Evolutionary conservation across 176 grass and related monocot species (phyloP).

Genomic region (Zea luxurians): DNA sequence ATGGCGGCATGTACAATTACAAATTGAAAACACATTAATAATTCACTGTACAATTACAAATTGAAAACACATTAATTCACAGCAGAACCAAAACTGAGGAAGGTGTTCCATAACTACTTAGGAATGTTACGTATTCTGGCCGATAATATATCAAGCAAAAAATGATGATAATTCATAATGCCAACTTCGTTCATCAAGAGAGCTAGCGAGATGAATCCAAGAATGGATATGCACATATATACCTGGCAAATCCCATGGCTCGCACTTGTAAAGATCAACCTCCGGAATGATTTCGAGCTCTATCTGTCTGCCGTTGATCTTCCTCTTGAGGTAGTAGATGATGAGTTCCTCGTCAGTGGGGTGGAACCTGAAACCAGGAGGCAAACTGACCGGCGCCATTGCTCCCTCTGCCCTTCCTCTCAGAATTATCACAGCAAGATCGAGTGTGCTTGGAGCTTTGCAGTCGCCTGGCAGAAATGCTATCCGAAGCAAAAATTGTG

Average conservation of each 20-base stretch:
- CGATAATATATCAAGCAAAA: constrained; percentile 12
- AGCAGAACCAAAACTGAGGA: not conserved
- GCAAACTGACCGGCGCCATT: constrained; percentile 87
- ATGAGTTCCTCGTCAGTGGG: constrained; percentile 94
- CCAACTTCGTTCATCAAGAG: not conserved
- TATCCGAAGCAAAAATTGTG: constrained; percentile 54
- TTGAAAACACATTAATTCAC: constrained; percentile 5
- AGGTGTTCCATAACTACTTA: not conserved
- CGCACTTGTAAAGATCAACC: constrained; percentile 98
- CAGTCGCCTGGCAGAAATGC: constrained; percentile 29
- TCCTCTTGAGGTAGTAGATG: constrained; percentile 87
- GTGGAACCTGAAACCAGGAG: constrained; percentile 92
- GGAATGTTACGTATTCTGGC: not conserved
- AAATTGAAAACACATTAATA: constrained; percentile 6
- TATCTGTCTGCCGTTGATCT: constrained; percentile 86
- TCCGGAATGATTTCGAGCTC: constrained; percentile 93
- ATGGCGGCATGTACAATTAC: no score
- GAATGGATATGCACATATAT: constrained; percentile 19
- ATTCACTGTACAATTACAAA: no score
- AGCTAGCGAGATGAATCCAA: constrained; percentile 21
- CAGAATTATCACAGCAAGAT: constrained; percentile 31
- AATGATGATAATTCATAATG: not conserved
- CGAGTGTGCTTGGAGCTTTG: constrained; percentile 29
- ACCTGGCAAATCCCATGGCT: constrained; percentile 94
- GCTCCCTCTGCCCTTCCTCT: constrained; percentile 37